phyloP scores from a whole-genome alignment of 495 filamentous ascomycete genomes.

The Penicillium coprophilum region DNA sequence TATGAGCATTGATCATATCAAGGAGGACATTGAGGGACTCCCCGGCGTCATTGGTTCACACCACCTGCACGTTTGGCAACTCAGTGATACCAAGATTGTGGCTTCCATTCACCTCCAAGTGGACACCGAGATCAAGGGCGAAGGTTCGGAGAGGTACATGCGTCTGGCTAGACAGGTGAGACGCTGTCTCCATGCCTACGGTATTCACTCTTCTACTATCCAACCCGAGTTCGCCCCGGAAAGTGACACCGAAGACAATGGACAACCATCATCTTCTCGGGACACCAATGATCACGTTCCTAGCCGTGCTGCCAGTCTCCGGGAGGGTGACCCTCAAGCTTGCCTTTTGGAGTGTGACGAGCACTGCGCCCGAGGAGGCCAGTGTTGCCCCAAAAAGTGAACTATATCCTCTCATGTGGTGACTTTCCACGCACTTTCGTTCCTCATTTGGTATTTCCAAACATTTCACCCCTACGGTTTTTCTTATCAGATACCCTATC shows the following conservation, averaged over 20 bases:
- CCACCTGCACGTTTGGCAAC: slow-evolving; percentile 96
- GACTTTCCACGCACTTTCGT: slow-evolving; percentile 2
- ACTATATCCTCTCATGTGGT: slow-evolving; percentile 16
- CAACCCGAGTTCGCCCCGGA: slow-evolving; percentile 88
- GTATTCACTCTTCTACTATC: slow-evolving; percentile 97
- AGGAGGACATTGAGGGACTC: slow-evolving; percentile 81
- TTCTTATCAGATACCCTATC: slow-evolving; percentile 8
- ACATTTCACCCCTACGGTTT: slow-evolving; percentile 1
- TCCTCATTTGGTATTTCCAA: slow-evolving; percentile 6
- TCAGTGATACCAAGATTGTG: slow-evolving; percentile 89
- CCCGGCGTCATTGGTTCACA: slow-evolving; percentile 86
- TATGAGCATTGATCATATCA: slow-evolving; percentile 85
- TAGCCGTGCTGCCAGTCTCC: slow-evolving; percentile 52
- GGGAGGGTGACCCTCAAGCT: slow-evolving; percentile 51
- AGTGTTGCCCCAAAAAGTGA: slow-evolving; percentile 67
- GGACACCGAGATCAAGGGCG: slow-evolving; percentile 68
- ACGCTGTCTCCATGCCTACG: slow-evolving; percentile 87
- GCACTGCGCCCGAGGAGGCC: slow-evolving; percentile 64
- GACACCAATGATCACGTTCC: slow-evolving; percentile 32
- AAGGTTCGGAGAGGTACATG: slow-evolving; percentile 83
- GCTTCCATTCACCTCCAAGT: slow-evolving; percentile 92
- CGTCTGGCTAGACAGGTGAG: slow-evolving; percentile 74
- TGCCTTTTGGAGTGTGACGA: slow-evolving; percentile 88
- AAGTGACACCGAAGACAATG: slow-evolving; percentile 52
- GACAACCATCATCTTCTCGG: slow-evolving; percentile 28